Conservation (phyloP, 257 asterid species). For the Nicotiana undulata region DNA sequence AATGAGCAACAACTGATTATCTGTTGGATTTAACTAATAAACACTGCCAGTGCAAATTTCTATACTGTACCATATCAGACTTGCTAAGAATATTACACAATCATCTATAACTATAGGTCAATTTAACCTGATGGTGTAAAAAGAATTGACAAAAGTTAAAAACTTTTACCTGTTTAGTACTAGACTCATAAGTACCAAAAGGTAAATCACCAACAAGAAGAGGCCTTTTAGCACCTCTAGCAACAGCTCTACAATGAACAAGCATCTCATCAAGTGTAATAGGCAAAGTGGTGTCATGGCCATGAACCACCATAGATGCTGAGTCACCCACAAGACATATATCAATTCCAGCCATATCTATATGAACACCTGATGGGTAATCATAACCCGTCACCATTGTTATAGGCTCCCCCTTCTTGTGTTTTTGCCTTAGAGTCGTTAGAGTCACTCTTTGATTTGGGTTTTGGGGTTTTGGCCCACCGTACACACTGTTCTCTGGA, state of each 20-base stretch:
- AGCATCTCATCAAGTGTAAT: constrained; percentile 89
- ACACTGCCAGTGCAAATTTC: neutral
- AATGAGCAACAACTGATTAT: neutral
- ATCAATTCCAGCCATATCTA: constrained; percentile 79
- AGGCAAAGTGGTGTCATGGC: constrained; percentile 92
- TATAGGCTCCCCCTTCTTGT: constrained; percentile 57
- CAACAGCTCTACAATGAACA: constrained; percentile 84
- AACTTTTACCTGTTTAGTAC: constrained; percentile 50
- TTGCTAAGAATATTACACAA: neutral
- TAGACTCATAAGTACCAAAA: constrained; percentile 82
- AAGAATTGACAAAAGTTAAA: too few relatives aligned
- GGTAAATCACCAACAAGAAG: constrained; percentile 86
- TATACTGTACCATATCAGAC: neutral
- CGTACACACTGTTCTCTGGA: constrained; percentile 74
- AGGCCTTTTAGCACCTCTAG: constrained; percentile 85
- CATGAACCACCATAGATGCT: constrained; percentile 98
- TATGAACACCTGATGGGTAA: constrained; percentile 80
- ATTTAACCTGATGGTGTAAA: neutral
- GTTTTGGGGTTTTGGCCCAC: constrained; percentile 83
- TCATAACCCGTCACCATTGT: constrained; percentile 94
- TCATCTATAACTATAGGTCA: neutral
- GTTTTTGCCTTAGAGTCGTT: constrained; percentile 56
- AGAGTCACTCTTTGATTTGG: constrained; percentile 63
- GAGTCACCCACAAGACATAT: constrained; percentile 91
- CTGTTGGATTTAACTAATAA: neutral